These are phyloP conservation scores for Trametes sanguinea DNA, from an alignment of 768 basidiomycete species.

Conservation along the genomic window DNA sequence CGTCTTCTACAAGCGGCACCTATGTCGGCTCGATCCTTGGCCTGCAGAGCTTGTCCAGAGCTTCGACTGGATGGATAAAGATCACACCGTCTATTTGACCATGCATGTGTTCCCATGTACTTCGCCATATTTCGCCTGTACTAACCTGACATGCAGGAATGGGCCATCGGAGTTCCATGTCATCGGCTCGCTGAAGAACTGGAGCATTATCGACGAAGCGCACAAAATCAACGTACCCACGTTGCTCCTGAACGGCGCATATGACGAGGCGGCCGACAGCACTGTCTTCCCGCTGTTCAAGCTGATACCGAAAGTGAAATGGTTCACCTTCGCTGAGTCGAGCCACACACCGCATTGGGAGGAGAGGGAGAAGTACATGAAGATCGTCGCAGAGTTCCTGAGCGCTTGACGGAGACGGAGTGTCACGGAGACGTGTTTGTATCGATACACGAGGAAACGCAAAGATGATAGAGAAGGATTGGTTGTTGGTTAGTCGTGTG, in stretches of 20 bases:
- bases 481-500: not conserved
- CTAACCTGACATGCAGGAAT: conserved; percentile 15
- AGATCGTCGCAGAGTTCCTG: conserved; percentile 39
- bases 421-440: not conserved
- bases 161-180: conserved; percentile 42
- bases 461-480: not conserved
- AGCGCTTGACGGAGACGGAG: not conserved
- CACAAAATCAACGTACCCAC: conserved; percentile 41
- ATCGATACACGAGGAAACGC: conserved; percentile 1
- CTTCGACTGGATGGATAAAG: conserved; percentile 40
- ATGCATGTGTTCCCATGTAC: conserved; percentile 39
- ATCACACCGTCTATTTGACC: conserved; percentile 49
- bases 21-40: conserved; percentile 48
- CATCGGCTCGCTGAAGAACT: conserved; percentile 45
- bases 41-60: conserved; percentile 41
- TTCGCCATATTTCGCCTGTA: not conserved
- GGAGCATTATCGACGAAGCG: conserved; percentile 48
- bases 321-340: conserved; percentile 46
- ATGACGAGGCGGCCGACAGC: conserved; percentile 45
- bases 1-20: conserved; percentile 44
- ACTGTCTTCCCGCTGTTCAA: conserved; percentile 41
- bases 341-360: conserved; percentile 49
- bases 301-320: conserved; percentile 42
- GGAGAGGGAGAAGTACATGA: conserved; percentile 44
- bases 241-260: conserved; percentile 41